Base-by-base conservation (phyloP, 2,329 filamentous ascomycete genomes). In the Aureobasidium musti region DNA sequence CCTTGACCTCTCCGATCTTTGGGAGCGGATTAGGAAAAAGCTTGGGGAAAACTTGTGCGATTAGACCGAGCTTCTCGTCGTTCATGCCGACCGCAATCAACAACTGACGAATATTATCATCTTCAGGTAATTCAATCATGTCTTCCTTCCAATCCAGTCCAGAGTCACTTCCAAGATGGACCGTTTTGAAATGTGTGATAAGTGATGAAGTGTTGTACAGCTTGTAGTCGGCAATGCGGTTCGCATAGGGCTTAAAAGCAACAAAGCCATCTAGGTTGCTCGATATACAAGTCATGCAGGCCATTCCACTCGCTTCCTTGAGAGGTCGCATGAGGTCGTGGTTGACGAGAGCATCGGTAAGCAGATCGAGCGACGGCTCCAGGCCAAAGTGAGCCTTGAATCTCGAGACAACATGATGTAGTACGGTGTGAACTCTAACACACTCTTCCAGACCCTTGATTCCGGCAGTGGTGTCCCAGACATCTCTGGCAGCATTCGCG, bases 361-460 rank as follows among this genome's bases (percentile, higher is more conserved):
- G 75, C 86, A 87, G 66, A 82, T 84, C 77, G 39, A 92, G 73
- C 10, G 83, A 79, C 0, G 86, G 84, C 47, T 82, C 81, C 68
- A 87, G 81, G 19, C 79, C 79, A 74, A 88, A 91, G 57, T 80
- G 81, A 19, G 82, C 75, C 50, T 82, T 79, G 72, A 88, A 91
- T 41, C 80, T 81, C 65, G 82, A 82, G 66, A 84, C 81, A 61
- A 87, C 78, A 73, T 90, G 86, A 72, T 89, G 82, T 49, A 93
- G 82, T 11, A 90, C 80, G 54, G 87, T 82, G 68, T 85, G 84
- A 19, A 90, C 81, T 70, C 87, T 86, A 54, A 91, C 81, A 68
- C 83, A 84, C 45, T 84, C 83, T 17, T 87, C 83, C 19, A 91
- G 77, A 60, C 87, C 83, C 70, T 85, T 85, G 69, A 91, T 79